Conservation (phyloP, 306 rosid genomes). For the Rosa lucieae region DNA sequence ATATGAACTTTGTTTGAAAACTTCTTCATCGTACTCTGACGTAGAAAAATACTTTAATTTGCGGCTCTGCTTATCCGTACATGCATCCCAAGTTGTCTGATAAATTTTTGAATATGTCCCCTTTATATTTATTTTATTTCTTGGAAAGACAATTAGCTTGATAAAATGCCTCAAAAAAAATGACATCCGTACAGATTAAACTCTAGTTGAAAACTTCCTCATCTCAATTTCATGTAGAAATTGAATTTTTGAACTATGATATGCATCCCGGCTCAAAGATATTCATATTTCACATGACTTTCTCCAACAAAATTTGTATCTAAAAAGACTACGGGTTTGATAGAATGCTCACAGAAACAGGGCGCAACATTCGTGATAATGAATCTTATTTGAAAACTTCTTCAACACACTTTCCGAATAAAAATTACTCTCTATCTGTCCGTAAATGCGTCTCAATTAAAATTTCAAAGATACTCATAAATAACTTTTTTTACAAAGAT, state of each 20-base stretch:
- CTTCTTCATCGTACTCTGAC: not conserved
- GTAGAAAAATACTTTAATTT: not conserved
- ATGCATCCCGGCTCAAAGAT: not conserved
- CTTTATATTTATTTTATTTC: not conserved
- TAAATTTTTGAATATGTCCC: not conserved
- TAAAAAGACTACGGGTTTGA: no score
- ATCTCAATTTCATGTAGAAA: not conserved
- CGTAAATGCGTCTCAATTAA: not conserved
- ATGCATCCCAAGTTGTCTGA: not conserved
- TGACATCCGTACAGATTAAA: not conserved
- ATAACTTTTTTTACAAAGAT: no score
- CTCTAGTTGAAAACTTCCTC: no score
- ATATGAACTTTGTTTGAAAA: not conserved
- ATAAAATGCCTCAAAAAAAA: not conserved
- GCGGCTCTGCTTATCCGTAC: not conserved
- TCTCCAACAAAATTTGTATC: no score
- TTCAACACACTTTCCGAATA: not conserved
- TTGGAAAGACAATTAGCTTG: not conserved
- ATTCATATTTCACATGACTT: no score
- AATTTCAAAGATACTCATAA: not conserved
- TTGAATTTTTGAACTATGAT: no score
- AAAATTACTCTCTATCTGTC: not conserved
- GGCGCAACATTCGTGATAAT: not conserved
- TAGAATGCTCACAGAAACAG: not conserved
- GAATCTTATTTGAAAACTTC: not conserved